Evolutionary conservation across 352 stramenopile genomes (phyloP).

Genomic region (Globisporangium radiosum): DNA sequence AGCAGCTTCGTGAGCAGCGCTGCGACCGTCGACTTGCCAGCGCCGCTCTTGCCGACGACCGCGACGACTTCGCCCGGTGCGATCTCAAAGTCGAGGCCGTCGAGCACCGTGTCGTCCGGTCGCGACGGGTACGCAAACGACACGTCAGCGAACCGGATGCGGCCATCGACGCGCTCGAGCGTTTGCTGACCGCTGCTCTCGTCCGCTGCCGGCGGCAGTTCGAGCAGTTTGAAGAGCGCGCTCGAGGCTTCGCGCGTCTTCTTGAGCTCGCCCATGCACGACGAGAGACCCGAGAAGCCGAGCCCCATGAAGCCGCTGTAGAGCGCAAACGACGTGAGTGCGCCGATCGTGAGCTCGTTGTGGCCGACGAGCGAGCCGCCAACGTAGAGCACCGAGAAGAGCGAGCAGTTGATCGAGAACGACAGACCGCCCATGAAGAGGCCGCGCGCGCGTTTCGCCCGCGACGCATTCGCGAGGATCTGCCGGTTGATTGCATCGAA

Average conservation of each 20-base stretch:
- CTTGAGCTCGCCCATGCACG: conserved; percentile 73
- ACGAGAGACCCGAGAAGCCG: conserved; percentile 84
- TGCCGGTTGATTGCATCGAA: conserved; percentile 66
- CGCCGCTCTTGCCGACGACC: conserved; percentile 81
- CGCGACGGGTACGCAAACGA: conserved; percentile 80
- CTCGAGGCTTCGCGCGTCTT: conserved; percentile 67
- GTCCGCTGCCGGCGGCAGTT: conserved; percentile 20
- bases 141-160: conserved; percentile 76
- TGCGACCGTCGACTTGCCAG: conserved; percentile 80
- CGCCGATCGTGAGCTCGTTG: conserved; percentile 85
- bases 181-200: conserved; percentile 7
- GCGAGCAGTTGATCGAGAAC: conserved; percentile 83
- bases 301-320: conserved; percentile 90
- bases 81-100: conserved; percentile 60
- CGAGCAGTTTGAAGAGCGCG: conserved; percentile 66
- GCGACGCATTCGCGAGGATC: conserved; percentile 63
- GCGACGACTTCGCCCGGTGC: conserved; percentile 76
- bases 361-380: conserved; percentile 80
- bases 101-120: conserved; percentile 60
- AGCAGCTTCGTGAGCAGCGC: conserved; percentile 80
- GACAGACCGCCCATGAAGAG: conserved; percentile 89
- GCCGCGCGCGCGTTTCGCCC: conserved; percentile 73
- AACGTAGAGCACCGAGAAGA: conserved; percentile 89
- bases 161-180: conserved; percentile 43
- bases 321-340: conserved; percentile 86